These are phyloP conservation scores for Colletotrichum spaethianum DNA, from an alignment of 2,329 filamentous ascomycete genomes.

Conservation along the genomic window DNA sequence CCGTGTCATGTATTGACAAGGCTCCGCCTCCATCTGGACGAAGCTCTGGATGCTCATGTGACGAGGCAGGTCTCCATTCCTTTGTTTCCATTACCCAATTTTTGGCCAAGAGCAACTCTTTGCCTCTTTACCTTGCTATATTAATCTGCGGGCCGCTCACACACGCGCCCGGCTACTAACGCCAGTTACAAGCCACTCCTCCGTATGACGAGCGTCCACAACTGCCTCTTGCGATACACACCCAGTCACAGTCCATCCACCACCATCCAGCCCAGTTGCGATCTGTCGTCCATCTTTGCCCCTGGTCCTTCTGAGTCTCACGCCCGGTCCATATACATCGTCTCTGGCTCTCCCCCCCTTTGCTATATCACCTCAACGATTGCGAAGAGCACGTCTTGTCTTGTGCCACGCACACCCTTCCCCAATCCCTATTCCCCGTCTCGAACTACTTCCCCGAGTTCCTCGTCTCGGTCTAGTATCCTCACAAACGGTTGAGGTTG, in stretches of 20 bases:
- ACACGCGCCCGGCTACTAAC: constrained; percentile 23
- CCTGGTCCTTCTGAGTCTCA: constrained; percentile 20
- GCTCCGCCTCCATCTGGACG: constrained; percentile 39
- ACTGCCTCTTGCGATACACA: constrained; percentile 21
- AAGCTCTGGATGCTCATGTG: constrained; percentile 50
- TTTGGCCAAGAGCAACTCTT: constrained; percentile 44
- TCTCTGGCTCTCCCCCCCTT: not conserved
- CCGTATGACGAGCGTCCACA: constrained; percentile 25
- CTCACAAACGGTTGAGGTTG: constrained; percentile 41
- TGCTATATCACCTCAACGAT: constrained; percentile 40
- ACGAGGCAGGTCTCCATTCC: constrained; percentile 56
- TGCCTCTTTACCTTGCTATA: constrained; percentile 39
- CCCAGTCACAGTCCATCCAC: constrained; percentile 2
- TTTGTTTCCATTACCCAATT: constrained; percentile 67
- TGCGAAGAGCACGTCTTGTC: constrained; percentile 42
- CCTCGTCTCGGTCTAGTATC: constrained; percentile 44
- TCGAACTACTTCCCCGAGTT: constrained; percentile 16
- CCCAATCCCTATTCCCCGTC: constrained; percentile 15
- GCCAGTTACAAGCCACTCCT: constrained; percentile 26
- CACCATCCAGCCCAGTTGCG: constrained; percentile 7
- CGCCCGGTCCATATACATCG: constrained; percentile 9
- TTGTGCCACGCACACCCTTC: constrained; percentile 46
- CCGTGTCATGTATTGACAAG: constrained; percentile 36
- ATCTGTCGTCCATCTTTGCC: constrained; percentile 21
- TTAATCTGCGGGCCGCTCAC: constrained; percentile 42